Conservation (phyloP, 2,329 filamentous ascomycete species). For the Sphaerulina vaccinii region DNA sequence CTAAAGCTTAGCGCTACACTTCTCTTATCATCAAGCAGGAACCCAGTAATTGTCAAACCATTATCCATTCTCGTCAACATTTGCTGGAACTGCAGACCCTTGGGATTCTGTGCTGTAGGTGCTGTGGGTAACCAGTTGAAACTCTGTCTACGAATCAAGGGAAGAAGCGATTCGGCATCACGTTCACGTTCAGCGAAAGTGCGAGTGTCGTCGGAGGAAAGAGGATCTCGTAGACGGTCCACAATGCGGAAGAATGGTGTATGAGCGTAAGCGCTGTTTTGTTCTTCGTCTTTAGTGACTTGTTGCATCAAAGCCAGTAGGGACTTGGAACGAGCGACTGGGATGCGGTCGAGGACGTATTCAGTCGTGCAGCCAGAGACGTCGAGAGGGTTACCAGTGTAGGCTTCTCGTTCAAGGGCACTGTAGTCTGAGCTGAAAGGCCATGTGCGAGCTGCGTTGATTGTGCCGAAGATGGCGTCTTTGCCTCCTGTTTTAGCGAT, state of each 20-base stretch:
- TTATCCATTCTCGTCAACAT: constrained; percentile 38
- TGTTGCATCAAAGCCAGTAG: constrained; percentile 34
- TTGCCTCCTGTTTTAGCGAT: constrained; percentile 32
- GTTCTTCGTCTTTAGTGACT: constrained; percentile 35
- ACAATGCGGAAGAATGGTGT: constrained; percentile 35
- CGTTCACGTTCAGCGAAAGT: constrained; percentile 32
- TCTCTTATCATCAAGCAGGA: constrained; percentile 34
- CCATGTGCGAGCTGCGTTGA: constrained; percentile 37
- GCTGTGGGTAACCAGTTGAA: constrained; percentile 38
- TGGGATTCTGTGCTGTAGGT: constrained; percentile 31
- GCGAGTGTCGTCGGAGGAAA: constrained; percentile 30
- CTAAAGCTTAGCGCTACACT: constrained; percentile 33
- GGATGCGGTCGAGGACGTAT: constrained; percentile 36
- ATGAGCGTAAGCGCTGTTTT: constrained; percentile 33
- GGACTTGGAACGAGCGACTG: constrained; percentile 27
- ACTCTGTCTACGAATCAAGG: constrained; percentile 33
- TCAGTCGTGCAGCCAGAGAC: constrained; percentile 39
- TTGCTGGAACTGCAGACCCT: constrained; percentile 33
- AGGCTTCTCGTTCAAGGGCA: constrained; percentile 31
- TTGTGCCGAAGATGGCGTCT: constrained; percentile 36
- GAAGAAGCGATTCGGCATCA: constrained; percentile 33
- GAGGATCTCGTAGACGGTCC: constrained; percentile 32
- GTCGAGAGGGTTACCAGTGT: constrained; percentile 35
- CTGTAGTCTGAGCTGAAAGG: constrained; percentile 35
- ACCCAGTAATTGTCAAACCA: constrained; percentile 35